Base-by-base conservation (phyloP, 2,329 filamentous ascomycete genomes). In the Colletotrichum sp. region DNA sequence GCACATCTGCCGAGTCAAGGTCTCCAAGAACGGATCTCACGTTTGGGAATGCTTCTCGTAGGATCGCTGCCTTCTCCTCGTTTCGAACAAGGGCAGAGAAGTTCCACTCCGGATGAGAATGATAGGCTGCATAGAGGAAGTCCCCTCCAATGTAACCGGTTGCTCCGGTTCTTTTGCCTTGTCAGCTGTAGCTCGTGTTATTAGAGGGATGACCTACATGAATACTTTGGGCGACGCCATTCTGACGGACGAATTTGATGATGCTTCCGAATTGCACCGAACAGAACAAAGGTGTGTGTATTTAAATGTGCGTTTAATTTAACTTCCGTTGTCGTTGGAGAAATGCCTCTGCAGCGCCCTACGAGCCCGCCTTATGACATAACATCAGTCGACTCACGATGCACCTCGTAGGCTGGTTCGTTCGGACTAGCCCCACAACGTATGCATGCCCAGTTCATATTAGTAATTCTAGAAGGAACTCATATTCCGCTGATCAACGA, bases 1-100 rank as follows among this genome's bases (percentile, higher is more conserved):
- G 12, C 0, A 52, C 12, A 2, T 22, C n/a, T 1, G 4, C 1
- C 0, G 43, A 52, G n/a, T 22, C 3, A 2, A 52, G 43, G 10
- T 52, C 43, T 8, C 43, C 43, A 22, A 22, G 0, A 0, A 52
- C 43, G 3, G n/a, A n/a, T 10, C 43, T 22, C 0, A 52, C n/a
- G 1, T 52, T 8, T 15, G n/a, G 43, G 10, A 52, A 52, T 0
- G 43, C 6, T 5, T 52, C 4, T 52, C 0, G 43, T 8, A 52
- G n/a, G 22, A 52, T 22, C 12, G 10, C n/a, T 52, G 43, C n/a
- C 13, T 22, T 52, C 6, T 52, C 43, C n/a, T 52, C 1, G n/a
- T 8, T 52, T 52, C 43, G 3, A 22, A 52, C 43, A 4, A 52
- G 43, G 2, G 43, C 43, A 52, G 43, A 52, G 43, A 22, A 52